These are phyloP conservation scores for Saturnispora hagleri DNA, from an alignment of 805 yeast genomes.

Conservation along the genomic window DNA sequence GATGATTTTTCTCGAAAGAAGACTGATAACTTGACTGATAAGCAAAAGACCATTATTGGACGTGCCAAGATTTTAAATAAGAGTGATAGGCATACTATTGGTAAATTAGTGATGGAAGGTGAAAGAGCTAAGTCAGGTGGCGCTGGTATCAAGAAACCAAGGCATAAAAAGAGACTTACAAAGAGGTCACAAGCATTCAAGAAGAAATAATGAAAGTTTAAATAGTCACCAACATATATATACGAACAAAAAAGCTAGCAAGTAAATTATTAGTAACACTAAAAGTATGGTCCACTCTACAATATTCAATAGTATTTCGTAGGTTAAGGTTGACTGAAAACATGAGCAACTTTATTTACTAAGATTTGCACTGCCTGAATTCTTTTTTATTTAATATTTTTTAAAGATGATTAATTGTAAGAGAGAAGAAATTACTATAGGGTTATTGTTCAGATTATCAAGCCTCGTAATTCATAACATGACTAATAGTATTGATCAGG, in stretches of 20 bases:
- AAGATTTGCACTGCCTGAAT: not conserved
- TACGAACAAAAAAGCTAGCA: not conserved
- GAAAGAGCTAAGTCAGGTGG: constrained; percentile 65
- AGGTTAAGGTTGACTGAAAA: too few species aligned
- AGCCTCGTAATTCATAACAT: not conserved
- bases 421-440: not conserved
- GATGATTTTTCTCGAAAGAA: constrained; percentile 15
- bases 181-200: constrained; percentile 36
- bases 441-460: not conserved
- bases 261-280: too few species aligned
- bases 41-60: constrained; percentile 69
- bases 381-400: not conserved
- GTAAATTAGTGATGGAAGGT: constrained; percentile 59
- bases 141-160: constrained; percentile 51
- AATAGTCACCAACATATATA: not conserved
- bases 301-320: too few species aligned
- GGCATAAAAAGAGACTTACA: constrained; percentile 43
- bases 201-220: not conserved
- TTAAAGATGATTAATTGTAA: not conserved
- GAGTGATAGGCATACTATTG: constrained; percentile 67
- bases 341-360: not conserved
- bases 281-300: not conserved
- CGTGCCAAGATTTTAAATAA: constrained; percentile 73
- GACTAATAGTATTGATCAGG: not conserved
- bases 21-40: constrained; percentile 39